Percentiles rank a stretch among this genome's conserved stretches.
These are phyloP conservation scores for Leptographium wingfieldii DNA, from an alignment of 2,329 filamentous ascomycete species.

Conservation along the genomic window DNA sequence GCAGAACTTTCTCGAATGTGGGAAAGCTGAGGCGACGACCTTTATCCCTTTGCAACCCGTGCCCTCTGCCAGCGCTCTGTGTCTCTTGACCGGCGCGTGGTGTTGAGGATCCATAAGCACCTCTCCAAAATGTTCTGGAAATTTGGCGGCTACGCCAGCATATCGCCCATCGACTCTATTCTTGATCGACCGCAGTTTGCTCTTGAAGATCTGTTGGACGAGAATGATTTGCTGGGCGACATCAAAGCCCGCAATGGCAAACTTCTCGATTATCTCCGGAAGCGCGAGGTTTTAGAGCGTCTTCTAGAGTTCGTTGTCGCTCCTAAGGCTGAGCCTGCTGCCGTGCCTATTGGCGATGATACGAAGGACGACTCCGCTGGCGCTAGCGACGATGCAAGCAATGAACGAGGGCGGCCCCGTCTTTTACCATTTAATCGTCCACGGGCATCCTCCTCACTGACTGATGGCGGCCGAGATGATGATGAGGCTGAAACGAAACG, in stretches of 20 bases:
- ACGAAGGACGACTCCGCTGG: neutral
- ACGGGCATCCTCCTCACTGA: slow-evolving; percentile 39
- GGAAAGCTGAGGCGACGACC: neutral
- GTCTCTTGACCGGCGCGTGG: neutral
- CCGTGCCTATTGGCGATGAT: slow-evolving; percentile 22
- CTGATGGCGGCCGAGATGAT: slow-evolving; percentile 33
- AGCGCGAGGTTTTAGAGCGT: slow-evolving; percentile 70
- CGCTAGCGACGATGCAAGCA: neutral
- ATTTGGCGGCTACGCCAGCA: slow-evolving; percentile 96
- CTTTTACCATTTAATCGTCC: slow-evolving; percentile 36
- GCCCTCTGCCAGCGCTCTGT: neutral
- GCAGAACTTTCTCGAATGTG: neutral
- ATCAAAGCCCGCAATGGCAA: slow-evolving; percentile 97
- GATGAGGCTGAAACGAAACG: slow-evolving; percentile 81
- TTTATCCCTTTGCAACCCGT: neutral
- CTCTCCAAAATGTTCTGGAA: slow-evolving; percentile 89
- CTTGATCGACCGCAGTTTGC: slow-evolving; percentile 95
- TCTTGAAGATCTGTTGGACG: slow-evolving; percentile 89
- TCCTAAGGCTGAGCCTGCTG: slow-evolving; percentile 49
- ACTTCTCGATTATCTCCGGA: slow-evolving; percentile 88
- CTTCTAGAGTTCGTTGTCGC: slow-evolving; percentile 88
- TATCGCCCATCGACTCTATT: slow-evolving; percentile 90
- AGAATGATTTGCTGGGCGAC: slow-evolving; percentile 93
- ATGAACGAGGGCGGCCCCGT: slow-evolving; percentile 29
- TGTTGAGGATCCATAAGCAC: neutral